Evolutionary conservation across 2,329 filamentous ascomycete species (phyloP), one percentile per base, ranked within the genome.

Genomic region (Cladosporium austrohemisphaericum): DNA sequence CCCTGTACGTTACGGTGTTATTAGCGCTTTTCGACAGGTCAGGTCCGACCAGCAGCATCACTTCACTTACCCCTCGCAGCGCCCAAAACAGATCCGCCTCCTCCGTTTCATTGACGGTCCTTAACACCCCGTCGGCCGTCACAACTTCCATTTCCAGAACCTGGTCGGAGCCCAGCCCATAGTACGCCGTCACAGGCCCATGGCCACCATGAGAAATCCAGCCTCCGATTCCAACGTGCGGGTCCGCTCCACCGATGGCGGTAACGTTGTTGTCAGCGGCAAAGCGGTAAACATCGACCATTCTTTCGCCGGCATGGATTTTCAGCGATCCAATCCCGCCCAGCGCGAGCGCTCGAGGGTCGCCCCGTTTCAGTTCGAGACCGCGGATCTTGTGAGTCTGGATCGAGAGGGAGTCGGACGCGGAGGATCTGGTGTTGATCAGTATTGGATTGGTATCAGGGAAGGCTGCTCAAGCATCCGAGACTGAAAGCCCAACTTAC

Each of bases 61-160:
- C 19, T 3, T 14, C 14, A 49, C 52, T 47, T 40, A 49, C 54
- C 3, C 81, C 80, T 33, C 70, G 70, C 1, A 84, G 63, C 1
- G 81, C 83, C 81, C 81, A 86, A 67, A 80, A 85, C 1, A 85
- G 67, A 43, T 84, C 81, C 0, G 68, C 49, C 53, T 84, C 77
- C 23, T 74, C 52, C 0, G 57, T 60, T 0, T 67, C 69, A 3
- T 69, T 75, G 0, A 78, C 79, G 2, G 62, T 73, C 1, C 81
- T 54, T 13, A 74, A 57, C 13, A 69, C 50, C 2, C 80, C 79
- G 10, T 62, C 59, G 0, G 71, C 75, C 4, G 74, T 77, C 14
- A 85, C 71, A 1, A 65, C 51, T 35, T 64, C 60, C 56, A 55
- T 62, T 18, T 76, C 71, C 2, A 85, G 67, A 0, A 76, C 72